Conservation (phyloP, 129 eudicot species). For the Gnaphalium uliginosum region DNA sequence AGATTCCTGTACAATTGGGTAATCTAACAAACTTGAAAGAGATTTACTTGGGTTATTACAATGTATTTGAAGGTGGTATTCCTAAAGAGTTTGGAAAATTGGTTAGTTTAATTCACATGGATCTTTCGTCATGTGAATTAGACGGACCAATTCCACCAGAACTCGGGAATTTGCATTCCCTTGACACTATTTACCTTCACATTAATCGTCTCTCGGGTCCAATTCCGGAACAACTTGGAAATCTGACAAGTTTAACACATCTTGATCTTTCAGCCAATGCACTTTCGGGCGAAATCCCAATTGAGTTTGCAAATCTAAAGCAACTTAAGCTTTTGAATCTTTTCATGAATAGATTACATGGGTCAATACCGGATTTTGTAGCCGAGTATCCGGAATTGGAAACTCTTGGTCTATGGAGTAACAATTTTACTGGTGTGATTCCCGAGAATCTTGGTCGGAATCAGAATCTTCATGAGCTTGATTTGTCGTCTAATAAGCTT, state of each 20-base stretch:
- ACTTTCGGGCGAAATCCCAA: constrained; percentile 78
- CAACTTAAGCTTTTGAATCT: constrained; percentile 65
- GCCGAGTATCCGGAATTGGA: constrained; percentile 73
- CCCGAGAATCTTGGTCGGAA: constrained; percentile 72
- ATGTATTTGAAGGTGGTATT: constrained; percentile 78
- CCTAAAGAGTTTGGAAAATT: constrained; percentile 79
- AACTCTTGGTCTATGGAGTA: constrained; percentile 68
- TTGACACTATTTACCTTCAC: constrained; percentile 72
- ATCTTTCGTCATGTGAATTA: constrained; percentile 73
- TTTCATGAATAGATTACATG: constrained; percentile 84
- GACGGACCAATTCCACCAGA: constrained; percentile 76
- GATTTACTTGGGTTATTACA: constrained; percentile 76
- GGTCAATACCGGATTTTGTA: constrained; percentile 79
- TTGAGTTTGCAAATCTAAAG: constrained; percentile 58
- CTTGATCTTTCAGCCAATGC: constrained; percentile 86
- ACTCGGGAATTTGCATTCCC: constrained; percentile 68
- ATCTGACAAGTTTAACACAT: constrained; percentile 62
- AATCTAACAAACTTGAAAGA: constrained; percentile 79
- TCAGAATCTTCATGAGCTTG: constrained; percentile 65
- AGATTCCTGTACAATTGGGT: constrained; percentile 81
- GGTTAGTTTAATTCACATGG: constrained; percentile 66
- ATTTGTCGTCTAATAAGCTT: constrained; percentile 94
- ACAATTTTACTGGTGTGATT: constrained; percentile 88
- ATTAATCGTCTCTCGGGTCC: constrained; percentile 69
- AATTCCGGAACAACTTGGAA: constrained; percentile 77